Evolutionary conservation across 768 basidiomycete species (phyloP), one percentile per base, ranked within the genome.

Genomic region (Gloeopeniophorella convolvens): DNA sequence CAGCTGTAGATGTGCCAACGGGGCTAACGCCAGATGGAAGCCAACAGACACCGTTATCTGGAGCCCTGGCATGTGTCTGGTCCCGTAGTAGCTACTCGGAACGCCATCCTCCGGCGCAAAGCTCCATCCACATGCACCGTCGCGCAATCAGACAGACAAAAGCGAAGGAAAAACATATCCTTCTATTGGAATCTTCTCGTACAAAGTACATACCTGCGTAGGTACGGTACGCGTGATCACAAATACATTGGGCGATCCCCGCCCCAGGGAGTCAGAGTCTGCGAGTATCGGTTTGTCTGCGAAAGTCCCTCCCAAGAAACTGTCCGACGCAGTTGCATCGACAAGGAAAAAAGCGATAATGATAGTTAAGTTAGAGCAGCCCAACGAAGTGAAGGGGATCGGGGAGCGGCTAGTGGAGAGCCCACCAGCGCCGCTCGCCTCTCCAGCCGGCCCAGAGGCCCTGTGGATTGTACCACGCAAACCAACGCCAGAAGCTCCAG

Each of bases 381-480:
- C 27, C 33, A 23, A 30, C 32, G 35, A 39, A 7, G 30, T 10
- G 35, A 40, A 18, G 23, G n/a, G n/a, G n/a, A n/a, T 12, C 9
- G 6, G 23, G 13, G 23, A 16, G 13, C 12, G 28, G 3, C 44
- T 26, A 54, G 9, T 54, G 42, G 21, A 48, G 31, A 10, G 51
- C 51, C 52, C 52, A 56, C 51, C 52, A 54, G 24, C 52, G 51
- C 43, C 46, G 42, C 18, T 39, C 33, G 16, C 47, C 47, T 34
- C 46, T 45, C 54, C 57, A 58, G 24, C 47, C 50, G 4, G 45
- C 55, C 54, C 57, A 58, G 41, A 58, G 42, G 20, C 57, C 57
- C 31, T 48, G 48, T 0, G 54, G 54, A 16, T 55, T 58, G 27
- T 57, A 44, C 57, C 57, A 58, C 21, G 57, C 57, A 34, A 58